phyloP scores from a whole-genome alignment of 148 eudicot genomes.

The Camellia lanceoleosa region DNA sequence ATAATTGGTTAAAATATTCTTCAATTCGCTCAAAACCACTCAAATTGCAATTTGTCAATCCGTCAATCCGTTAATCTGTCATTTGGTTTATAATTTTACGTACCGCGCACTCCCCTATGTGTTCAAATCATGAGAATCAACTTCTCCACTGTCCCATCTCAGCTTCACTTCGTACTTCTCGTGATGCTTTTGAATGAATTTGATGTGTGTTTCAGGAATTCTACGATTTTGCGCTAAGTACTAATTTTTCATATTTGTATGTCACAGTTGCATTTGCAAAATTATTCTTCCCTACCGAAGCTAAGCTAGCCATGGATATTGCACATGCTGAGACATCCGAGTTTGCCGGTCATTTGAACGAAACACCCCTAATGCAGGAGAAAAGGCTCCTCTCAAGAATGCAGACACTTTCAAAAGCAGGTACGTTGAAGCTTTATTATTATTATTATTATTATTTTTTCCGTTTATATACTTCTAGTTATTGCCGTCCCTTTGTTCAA shows the following conservation, averaged over 20 bases:
- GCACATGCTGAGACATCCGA: conserved; percentile 41
- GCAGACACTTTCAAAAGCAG: conserved; percentile 43
- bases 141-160: too few species aligned
- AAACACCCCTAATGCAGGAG: conserved; percentile 34
- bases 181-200: not conserved
- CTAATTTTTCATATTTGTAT: conserved; percentile 7
- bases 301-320: conserved; percentile 48
- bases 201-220: not conserved
- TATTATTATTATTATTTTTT: too few species aligned
- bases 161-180: not conserved
- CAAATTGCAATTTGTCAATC: too few species aligned
- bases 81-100: too few species aligned
- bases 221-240: not conserved
- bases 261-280: conserved; percentile 46
- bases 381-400: conserved; percentile 31
- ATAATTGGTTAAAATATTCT: too few species aligned
- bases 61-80: too few species aligned
- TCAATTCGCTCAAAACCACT: too few species aligned
- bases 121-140: too few species aligned
- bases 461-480: too few species aligned
- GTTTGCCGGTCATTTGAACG: conserved; percentile 38
- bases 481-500: too few species aligned
- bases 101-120: too few species aligned
- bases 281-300: conserved; percentile 48
- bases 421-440: conserved; percentile 18